Evolutionary conservation across 352 stramenopile species (phyloP).

Genomic region (Globisporangium spinosum): DNA sequence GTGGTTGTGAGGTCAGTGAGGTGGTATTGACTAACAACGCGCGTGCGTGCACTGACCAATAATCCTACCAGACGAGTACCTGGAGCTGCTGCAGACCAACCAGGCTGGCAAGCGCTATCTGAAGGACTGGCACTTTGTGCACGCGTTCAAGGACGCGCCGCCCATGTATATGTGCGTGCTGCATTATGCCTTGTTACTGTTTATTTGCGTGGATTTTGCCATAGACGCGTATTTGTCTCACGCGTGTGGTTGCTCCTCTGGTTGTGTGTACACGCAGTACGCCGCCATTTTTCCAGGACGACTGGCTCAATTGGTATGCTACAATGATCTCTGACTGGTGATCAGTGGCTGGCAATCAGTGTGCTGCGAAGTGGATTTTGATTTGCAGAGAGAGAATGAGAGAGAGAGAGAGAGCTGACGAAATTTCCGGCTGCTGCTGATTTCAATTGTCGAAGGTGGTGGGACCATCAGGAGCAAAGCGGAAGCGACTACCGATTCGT

Average conservation of each 20-base stretch:
- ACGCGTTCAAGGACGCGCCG: conserved; percentile 37
- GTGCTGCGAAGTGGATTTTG: neutral
- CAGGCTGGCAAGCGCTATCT: conserved; percentile 62
- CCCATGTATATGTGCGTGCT: conserved; percentile 51
- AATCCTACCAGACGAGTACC: conserved; percentile 45
- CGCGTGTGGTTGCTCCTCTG: conserved; percentile 2
- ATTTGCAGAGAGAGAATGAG: neutral
- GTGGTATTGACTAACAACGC: neutral
- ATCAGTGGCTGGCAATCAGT: neutral
- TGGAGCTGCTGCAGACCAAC: conserved; percentile 47
- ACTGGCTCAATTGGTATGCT: conserved; percentile 90
- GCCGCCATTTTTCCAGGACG: conserved; percentile 83
- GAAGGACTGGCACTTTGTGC: conserved; percentile 87
- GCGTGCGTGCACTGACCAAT: neutral
- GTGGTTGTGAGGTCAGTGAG: neutral
- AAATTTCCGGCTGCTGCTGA: neutral
- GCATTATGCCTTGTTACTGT: neutral
- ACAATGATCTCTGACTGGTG: neutral
- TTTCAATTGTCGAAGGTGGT: conserved; percentile 42
- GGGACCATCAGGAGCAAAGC: conserved; percentile 60
- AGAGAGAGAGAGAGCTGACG: neutral
- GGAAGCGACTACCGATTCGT: conserved; percentile 95
- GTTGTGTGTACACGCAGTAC: conserved; percentile 33
- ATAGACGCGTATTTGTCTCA: conserved; percentile 27
- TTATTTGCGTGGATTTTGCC: conserved; percentile 17